A percentile compares a stretch with the other conserved stretches of the same genome.
Conservation (phyloP, 1,139 yeast genomes). For the Taphrina sp. region DNA sequence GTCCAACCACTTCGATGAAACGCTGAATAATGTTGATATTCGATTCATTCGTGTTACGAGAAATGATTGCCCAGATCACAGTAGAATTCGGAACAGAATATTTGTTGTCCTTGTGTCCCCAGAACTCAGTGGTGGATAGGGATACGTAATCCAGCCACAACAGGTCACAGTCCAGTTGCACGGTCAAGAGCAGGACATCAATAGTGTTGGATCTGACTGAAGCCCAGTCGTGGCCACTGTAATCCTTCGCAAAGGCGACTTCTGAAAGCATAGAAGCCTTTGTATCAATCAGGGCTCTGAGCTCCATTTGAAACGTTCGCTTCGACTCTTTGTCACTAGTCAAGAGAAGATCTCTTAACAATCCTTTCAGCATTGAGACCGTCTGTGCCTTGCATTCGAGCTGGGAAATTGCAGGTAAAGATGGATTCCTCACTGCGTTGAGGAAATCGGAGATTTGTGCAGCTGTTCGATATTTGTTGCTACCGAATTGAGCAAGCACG, state of each 20-base stretch:
- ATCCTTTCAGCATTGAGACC: conserved; percentile 2
- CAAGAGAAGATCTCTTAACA: conserved; percentile 1
- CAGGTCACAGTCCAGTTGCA: conserved; percentile 20
- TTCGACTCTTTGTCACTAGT: conserved; percentile 9
- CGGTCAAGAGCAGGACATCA: conserved; percentile 8
- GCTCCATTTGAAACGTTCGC: conserved; percentile 13
- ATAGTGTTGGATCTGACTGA: background rate
- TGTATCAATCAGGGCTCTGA: conserved; percentile 18
- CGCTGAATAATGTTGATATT: conserved; percentile 22
- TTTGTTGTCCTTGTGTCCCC: conserved; percentile 8
- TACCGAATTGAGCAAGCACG: conserved; percentile 16
- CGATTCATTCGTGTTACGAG: conserved; percentile 1
- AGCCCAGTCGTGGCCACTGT: background rate
- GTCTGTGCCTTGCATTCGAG: conserved; percentile 10
- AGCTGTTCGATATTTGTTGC: conserved; percentile 15
- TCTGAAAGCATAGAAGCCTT: background rate
- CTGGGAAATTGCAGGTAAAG: conserved; percentile 12
- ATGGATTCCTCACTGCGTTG: background rate
- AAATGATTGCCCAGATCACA: conserved; percentile 7
- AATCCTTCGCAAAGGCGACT: conserved; percentile 2
- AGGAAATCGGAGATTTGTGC: conserved; percentile 6
- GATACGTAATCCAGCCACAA: conserved; percentile 25
- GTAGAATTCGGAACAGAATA: conserved; percentile 4
- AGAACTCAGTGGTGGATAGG: conserved; percentile 43
- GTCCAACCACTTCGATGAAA: conserved; percentile 20